A percentile compares a stretch with the other conserved stretches of the same genome.
Evolutionary conservation across 371 early-diverging fungal species (phyloP).

Genomic region (Mucor ambiguus): DNA sequence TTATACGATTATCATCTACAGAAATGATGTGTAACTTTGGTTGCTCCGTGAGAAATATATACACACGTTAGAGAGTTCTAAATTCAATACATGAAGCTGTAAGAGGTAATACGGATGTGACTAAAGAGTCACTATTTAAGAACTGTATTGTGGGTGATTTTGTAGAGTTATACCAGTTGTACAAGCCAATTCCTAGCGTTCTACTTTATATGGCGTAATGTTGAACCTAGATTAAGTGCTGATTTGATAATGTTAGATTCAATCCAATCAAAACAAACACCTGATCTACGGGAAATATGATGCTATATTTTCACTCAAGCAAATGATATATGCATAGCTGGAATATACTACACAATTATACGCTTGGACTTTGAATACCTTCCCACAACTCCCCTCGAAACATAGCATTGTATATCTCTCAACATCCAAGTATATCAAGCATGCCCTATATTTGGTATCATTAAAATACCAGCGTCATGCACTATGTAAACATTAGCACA

Average conservation of each 20-base stretch:
- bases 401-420: neutral
- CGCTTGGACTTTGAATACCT: neutral
- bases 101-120: neutral
- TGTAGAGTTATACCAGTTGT: neutral
- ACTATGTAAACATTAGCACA: slow-evolving; percentile 1
- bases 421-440: neutral
- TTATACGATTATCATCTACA: neutral
- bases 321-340: neutral
- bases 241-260: neutral
- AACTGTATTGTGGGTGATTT: neutral
- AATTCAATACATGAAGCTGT: neutral
- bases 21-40: neutral
- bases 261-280: slow-evolving; percentile 1
- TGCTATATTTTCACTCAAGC: neutral
- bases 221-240: slow-evolving; percentile 7
- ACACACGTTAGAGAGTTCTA: neutral
- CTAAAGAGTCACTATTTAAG: neutral
- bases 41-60: slow-evolving; percentile 5
- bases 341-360: neutral
- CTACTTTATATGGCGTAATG: slow-evolving; percentile 3
- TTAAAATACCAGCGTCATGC: neutral
- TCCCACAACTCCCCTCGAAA: neutral
- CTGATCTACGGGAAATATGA: neutral
- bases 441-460: slow-evolving; percentile 1
- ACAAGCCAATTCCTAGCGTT: slow-evolving; percentile 1